A percentile compares a stretch with the other conserved stretches of the same genome.
Evolutionary conservation across 345 rosid species (phyloP).

Genomic region (Eucalyptus caleyi): DNA sequence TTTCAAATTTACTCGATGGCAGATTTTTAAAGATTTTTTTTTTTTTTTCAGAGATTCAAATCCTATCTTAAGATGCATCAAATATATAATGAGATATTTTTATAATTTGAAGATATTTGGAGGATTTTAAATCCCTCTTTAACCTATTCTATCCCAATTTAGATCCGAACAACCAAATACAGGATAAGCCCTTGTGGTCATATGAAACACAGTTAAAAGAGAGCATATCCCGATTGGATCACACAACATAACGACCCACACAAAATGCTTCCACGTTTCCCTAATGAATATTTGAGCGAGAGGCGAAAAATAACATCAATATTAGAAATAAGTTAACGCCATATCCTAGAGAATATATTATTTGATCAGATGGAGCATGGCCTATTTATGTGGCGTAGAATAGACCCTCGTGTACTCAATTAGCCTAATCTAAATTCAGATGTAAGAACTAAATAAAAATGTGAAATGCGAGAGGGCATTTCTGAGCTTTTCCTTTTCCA

Average conservation of each 20-base stretch:
- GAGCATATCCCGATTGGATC: not conserved
- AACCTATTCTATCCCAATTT: too few relatives aligned
- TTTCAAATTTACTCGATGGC: too few relatives aligned
- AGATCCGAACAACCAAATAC: too few relatives aligned
- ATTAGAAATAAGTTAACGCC: not conserved
- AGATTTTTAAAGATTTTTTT: too few relatives aligned
- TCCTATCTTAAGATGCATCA: too few relatives aligned
- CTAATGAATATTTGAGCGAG: not conserved
- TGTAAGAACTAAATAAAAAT: not conserved
- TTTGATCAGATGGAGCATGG: not conserved
- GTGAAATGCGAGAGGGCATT: not conserved
- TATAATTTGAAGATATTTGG: too few relatives aligned
- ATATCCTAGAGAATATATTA: not conserved
- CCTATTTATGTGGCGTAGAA: too few relatives aligned
- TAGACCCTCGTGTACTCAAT: not conserved
- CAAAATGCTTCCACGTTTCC: not conserved
- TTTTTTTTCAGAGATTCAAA: too few relatives aligned
- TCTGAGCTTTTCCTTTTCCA: not conserved
- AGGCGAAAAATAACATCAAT: not conserved
- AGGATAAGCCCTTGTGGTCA: too few relatives aligned
- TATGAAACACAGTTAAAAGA: too few relatives aligned
- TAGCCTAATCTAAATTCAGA: not conserved
- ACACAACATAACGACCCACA: not conserved
- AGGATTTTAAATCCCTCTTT: too few relatives aligned
- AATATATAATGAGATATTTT: too few relatives aligned